Percentiles rank a stretch among this genome's conserved stretches.
phyloP scores from a whole-genome alignment of 495 filamentous ascomycete species.

The Pyronema omphalodes region DNA sequence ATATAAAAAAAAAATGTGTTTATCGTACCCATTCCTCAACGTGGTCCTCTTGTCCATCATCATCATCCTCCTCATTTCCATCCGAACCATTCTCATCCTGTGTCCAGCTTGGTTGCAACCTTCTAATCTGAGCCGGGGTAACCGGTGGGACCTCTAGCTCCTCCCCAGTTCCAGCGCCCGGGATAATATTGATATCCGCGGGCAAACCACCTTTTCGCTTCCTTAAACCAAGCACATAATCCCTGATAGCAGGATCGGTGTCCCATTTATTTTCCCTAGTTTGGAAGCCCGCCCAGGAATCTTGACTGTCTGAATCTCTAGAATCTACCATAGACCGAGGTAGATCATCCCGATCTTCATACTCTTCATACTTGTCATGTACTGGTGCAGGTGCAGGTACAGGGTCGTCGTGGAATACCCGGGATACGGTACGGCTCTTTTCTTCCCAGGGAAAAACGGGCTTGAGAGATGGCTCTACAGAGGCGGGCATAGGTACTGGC shows the following conservation, averaged over 20 bases:
- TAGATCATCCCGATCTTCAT: background rate
- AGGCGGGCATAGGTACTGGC: conserved; percentile 6
- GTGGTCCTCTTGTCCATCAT: conserved; percentile 12
- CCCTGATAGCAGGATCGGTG: conserved; percentile 18
- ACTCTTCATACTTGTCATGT: background rate
- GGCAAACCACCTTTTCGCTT: conserved; percentile 4
- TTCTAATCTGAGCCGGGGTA: conserved; percentile 16
- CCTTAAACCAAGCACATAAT: conserved; percentile 18
- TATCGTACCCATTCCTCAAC: conserved; percentile 23
- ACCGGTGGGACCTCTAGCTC: conserved; percentile 10
- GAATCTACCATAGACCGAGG: background rate
- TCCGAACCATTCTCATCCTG: conserved; percentile 2
- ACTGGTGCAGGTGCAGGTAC: background rate
- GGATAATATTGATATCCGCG: conserved; percentile 8
- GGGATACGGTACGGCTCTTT: conserved; percentile 21
- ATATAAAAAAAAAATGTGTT: too few relatives aligned
- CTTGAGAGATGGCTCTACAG: conserved; percentile 6
- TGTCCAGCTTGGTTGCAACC: conserved; percentile 11
- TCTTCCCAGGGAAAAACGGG: conserved; percentile 23
- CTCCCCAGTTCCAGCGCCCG: background rate
- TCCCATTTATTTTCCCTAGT: conserved; percentile 21
- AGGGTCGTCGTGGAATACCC: conserved; percentile 18
- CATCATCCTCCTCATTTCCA: conserved; percentile 6
- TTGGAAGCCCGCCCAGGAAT: conserved; percentile 8
- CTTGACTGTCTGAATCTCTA: background rate